A percentile compares a stretch with the other conserved stretches of the same genome.
Conservation (phyloP, 1,139 yeast species). For the Blastobotrys illinoisensis region DNA sequence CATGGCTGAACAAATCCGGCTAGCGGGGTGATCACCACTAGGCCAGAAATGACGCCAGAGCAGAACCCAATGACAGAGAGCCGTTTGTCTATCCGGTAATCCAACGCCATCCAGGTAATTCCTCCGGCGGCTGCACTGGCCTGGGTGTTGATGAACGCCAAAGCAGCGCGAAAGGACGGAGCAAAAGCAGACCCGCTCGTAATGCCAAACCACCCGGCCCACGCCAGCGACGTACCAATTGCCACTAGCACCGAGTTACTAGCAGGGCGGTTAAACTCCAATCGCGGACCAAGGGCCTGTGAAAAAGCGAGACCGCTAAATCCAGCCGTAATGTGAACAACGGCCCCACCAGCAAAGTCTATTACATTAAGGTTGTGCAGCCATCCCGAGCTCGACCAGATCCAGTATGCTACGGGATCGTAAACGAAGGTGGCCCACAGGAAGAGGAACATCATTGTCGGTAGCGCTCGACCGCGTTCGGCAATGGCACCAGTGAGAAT, state of each 20-base stretch:
- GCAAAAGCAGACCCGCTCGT: constrained; percentile 71
- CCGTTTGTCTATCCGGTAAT: constrained; percentile 81
- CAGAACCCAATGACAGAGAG: constrained; percentile 96
- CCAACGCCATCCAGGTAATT: constrained; percentile 87
- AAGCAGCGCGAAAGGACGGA: constrained; percentile 10
- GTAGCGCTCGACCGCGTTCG: constrained; percentile 86
- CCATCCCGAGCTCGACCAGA: constrained; percentile 94
- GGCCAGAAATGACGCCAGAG: constrained; percentile 88
- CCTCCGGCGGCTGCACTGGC: constrained; percentile 91
- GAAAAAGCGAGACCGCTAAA: constrained; percentile 94
- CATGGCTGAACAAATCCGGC: constrained; percentile 94
- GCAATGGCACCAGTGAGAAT: constrained; percentile 96
- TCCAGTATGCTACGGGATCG: constrained; percentile 92
- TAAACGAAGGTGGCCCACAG: constrained; percentile 89
- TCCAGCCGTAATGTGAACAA: constrained; percentile 93
- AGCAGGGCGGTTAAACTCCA: constrained; percentile 89
- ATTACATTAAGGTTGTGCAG: constrained; percentile 71
- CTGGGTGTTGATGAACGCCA: constrained; percentile 59
- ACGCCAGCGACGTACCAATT: constrained; percentile 87
- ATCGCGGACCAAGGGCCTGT: constrained; percentile 83
- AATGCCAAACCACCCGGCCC: constrained; percentile 99
- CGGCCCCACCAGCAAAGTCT: constrained; percentile 98
- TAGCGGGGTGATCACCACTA: constrained; percentile 95
- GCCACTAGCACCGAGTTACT: constrained; percentile 72
- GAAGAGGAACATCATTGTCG: constrained; percentile 76